Conservation (phyloP, 2,329 filamentous ascomycete genomes). For the Chrysoporthe cubensis region DNA sequence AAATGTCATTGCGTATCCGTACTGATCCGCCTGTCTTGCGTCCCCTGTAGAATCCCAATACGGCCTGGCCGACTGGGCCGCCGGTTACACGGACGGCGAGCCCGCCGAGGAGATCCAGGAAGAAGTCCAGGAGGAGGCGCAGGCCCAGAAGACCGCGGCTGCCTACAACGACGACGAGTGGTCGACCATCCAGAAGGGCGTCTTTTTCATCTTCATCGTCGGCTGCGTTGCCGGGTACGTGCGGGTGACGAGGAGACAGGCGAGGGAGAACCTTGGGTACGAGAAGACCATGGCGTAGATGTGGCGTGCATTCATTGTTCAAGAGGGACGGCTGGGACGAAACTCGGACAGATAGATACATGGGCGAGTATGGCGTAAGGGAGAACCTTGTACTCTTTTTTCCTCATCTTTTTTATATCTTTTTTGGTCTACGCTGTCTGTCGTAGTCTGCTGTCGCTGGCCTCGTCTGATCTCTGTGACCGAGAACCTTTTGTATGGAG, state of each 20-base stretch:
- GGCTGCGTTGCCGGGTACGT: constrained; percentile 51
- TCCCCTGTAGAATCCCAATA: constrained; percentile 37
- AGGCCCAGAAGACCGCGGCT: constrained; percentile 7
- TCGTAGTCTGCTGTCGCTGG: not conserved
- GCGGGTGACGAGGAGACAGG: constrained; percentile 43
- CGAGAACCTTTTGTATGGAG: too few species aligned
- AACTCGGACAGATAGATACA: not conserved
- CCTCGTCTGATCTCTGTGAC: too few species aligned
- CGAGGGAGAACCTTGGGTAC: constrained; percentile 41
- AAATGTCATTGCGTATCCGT: constrained; percentile 25
- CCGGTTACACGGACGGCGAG: constrained; percentile 42
- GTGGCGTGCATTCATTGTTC: not conserved
- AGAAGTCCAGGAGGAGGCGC: constrained; percentile 24
- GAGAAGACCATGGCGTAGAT: constrained; percentile 49
- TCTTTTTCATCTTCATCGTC: constrained; percentile 54
- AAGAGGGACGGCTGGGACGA: not conserved
- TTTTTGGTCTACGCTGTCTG: not conserved
- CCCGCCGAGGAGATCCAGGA: constrained; percentile 28
- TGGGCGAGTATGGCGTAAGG: not conserved
- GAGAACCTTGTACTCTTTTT: not conserved
- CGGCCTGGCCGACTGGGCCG: constrained; percentile 43
- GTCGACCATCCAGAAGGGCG: constrained; percentile 53
- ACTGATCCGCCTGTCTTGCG: constrained; percentile 40
- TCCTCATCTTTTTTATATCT: not conserved
- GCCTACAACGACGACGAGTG: constrained; percentile 40